Evolutionary conservation across 2,329 filamentous ascomycete species (phyloP).

Genomic region (Cucurbitaria berberidis): DNA sequence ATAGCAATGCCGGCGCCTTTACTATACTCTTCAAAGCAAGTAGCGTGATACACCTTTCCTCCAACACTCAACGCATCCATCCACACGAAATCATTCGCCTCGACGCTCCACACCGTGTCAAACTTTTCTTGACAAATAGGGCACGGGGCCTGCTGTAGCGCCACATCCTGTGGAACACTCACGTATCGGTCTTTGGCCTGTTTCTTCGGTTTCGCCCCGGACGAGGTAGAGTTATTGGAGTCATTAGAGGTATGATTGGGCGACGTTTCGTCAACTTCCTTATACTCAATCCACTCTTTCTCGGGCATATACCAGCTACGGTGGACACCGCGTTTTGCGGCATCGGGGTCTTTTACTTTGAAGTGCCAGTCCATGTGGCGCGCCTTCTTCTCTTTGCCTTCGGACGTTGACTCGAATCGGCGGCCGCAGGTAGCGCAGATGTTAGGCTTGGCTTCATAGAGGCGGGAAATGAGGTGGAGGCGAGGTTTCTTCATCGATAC

Average conservation of each 20-base stretch:
- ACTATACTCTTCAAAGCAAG: slow-evolving; percentile 75
- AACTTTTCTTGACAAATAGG: slow-evolving; percentile 97
- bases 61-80: slow-evolving; percentile 83
- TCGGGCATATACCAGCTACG: slow-evolving; percentile 96
- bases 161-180: slow-evolving; percentile 78
- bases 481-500: slow-evolving; percentile 77
- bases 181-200: slow-evolving; percentile 74
- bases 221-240: slow-evolving; percentile 38
- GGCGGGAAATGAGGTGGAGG: slow-evolving; percentile 71
- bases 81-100: slow-evolving; percentile 97
- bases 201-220: slow-evolving; percentile 52
- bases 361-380: slow-evolving; percentile 99
- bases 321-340: slow-evolving; percentile 83
- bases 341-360: slow-evolving; percentile 86
- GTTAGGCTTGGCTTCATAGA: slow-evolving; percentile 83
- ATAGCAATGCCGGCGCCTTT: slow-evolving; percentile 40
- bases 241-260: slow-evolving; percentile 35
- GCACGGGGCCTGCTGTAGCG: slow-evolving; percentile 77
- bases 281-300: slow-evolving; percentile 89
- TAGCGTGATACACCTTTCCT: slow-evolving; percentile 84
- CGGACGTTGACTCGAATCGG: slow-evolving; percentile 77
- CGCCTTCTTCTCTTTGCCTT: slow-evolving; percentile 84
- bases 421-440: slow-evolving; percentile 92
- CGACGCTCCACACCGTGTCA: slow-evolving; percentile 88
- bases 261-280: slow-evolving; percentile 73